phyloP scores from a whole-genome alignment of 164 flowering plant genomes.

The Piper longum region DNA sequence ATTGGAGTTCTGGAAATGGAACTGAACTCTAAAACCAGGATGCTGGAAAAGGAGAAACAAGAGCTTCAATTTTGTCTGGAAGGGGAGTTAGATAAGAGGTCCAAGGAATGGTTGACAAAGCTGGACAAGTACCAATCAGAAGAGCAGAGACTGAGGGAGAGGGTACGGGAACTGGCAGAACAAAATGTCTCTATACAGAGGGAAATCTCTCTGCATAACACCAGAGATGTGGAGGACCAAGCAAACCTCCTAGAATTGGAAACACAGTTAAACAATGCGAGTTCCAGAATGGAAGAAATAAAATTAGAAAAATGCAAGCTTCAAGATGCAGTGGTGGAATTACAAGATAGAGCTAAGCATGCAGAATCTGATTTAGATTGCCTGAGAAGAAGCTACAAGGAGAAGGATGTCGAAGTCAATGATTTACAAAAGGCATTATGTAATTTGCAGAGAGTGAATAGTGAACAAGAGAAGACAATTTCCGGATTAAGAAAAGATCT shows the following conservation, averaged over 20 bases:
- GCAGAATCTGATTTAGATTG: slow-evolving; percentile 43
- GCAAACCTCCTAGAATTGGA: slow-evolving; percentile 26
- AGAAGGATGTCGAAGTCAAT: slow-evolving; percentile 63
- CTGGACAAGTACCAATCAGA: slow-evolving; percentile 66
- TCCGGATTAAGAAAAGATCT: slow-evolving; percentile 50
- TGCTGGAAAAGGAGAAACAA: slow-evolving; percentile 67
- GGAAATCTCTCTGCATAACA: slow-evolving; percentile 13
- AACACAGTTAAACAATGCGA: slow-evolving; percentile 38
- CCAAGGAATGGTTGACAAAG: slow-evolving; percentile 13
- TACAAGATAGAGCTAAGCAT: slow-evolving; percentile 30
- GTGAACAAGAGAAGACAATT: slow-evolving; percentile 82
- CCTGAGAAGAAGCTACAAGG: slow-evolving; percentile 44
- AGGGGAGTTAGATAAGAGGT: too few species aligned
- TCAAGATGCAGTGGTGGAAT: slow-evolving; percentile 26
- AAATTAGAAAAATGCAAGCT: slow-evolving; percentile 33
- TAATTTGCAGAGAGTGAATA: slow-evolving; percentile 54
- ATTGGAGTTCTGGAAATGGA: slow-evolving; percentile 33
- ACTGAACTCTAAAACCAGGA: slow-evolving; percentile 28
- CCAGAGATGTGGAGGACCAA: slow-evolving; percentile 42
- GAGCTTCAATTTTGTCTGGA: slow-evolving; percentile 37
- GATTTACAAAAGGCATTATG: slow-evolving; percentile 56
- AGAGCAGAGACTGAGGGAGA: slow-evolving; percentile 83
- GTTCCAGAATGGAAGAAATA: slow-evolving; percentile 24
- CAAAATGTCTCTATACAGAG: slow-evolving; percentile 5
- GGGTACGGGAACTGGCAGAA: slow-evolving; percentile 90